Evolutionary conservation across 495 filamentous ascomycete species (phyloP), one percentile per base, ranked within the genome.

Genomic region (Diplogelasinospora grovesii): DNA sequence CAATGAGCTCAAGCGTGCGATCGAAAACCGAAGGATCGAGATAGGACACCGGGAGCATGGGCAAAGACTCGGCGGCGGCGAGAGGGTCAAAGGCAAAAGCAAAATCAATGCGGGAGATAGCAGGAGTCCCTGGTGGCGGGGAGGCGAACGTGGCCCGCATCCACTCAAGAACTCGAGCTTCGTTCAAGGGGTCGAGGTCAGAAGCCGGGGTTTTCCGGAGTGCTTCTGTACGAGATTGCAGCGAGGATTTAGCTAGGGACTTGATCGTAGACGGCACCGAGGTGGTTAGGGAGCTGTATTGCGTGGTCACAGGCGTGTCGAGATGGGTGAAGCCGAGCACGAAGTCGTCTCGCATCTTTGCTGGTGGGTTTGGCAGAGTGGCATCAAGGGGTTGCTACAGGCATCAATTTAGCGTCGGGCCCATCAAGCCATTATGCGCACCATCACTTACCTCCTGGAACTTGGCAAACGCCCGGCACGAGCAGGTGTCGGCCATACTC

Each of bases 21-120:
- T 93, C 85, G 44, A 95, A 85, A 0, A 79, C 71, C 0, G 85
- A 87, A 0, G 77, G 68, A 42, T 68, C 72, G 19, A 63, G 57
- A 38, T 58, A 68, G 26, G 56, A 61, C 14, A 45, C 60, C 22
- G 49, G 52, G 13, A 63, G 54, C 6, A 47, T 19, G 13, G 47
- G 29, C 0, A 54, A 36, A n/a, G 63, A 64, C 8, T 72, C 63
- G 1, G 71, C 53, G 13, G 58, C 59, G 19, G 71, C 68, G 39
- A 80, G 75, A 11, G 78, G 73, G 39, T 77, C 75, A 42, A 82
- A 77, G 5, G 73, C 71, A 9, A 65, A 55, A 25, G 66, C 70
- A 45, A 73, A 66, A 32, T 71, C 66, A 32, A 58, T 48, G 18
- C 68, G 68, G 2, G 33, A 48, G 24, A 71, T 49, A 13, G 41